These are phyloP conservation scores for Diospyros kaki DNA, from an alignment of 148 eudicot genomes.

Conservation along the genomic window DNA sequence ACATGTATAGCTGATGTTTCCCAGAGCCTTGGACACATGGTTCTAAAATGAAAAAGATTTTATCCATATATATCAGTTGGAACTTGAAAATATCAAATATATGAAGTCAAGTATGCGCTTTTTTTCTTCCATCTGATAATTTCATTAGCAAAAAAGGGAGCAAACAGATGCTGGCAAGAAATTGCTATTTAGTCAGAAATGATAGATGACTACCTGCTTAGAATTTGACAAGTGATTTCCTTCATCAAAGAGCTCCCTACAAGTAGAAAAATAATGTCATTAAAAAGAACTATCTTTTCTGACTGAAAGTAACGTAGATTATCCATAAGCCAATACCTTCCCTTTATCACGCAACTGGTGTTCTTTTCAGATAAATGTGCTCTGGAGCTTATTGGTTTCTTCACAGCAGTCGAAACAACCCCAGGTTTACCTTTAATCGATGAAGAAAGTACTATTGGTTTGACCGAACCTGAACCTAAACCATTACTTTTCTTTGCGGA, in stretches of 20 bases:
- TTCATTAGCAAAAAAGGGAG: neutral
- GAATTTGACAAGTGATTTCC: conserved; percentile 21
- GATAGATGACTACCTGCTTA: conserved; percentile 33
- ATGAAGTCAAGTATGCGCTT: neutral
- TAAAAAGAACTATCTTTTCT: neutral
- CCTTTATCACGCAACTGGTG: conserved; percentile 25
- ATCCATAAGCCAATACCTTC: conserved; percentile 43
- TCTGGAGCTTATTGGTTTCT: conserved; percentile 37
- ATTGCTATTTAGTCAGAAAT: neutral
- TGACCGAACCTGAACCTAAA: conserved; percentile 22
- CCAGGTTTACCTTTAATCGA: conserved; percentile 32
- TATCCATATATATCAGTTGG: neutral
- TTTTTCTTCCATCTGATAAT: too few species aligned
- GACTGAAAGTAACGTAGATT: neutral
- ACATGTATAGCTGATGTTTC: neutral
- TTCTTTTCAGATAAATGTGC: conserved; percentile 28
- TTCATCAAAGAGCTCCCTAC: conserved; percentile 55
- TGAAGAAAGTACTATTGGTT: conserved; percentile 32
- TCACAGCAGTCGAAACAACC: conserved; percentile 36
- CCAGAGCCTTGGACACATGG: neutral
- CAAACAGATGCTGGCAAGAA: neutral
- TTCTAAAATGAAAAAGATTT: neutral
- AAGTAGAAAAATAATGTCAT: conserved; percentile 12
- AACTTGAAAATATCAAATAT: neutral
- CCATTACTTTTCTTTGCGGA: conserved; percentile 32